Evolutionary conservation across 1,284 basidiomycete genomes (phyloP).

Genomic region (Clitocybe nebularis): DNA sequence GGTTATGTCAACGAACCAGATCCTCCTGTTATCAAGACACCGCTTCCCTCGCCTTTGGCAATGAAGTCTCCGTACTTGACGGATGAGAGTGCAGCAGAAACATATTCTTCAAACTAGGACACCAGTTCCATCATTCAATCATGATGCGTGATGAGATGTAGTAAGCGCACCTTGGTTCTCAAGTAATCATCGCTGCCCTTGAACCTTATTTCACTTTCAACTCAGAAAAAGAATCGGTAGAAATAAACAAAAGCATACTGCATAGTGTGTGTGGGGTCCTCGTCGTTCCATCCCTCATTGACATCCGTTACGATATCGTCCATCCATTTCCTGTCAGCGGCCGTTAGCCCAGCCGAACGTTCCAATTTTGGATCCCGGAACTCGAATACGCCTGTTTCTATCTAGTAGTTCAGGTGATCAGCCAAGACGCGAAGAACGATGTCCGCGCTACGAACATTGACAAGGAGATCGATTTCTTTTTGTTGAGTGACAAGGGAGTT

Average conservation of each 20-base stretch:
- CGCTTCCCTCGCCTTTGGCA: slow-evolving; percentile 56
- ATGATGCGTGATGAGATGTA: neutral
- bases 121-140: neutral
- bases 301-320: slow-evolving; percentile 76
- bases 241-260: slow-evolving; percentile 43
- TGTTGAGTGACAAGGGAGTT: slow-evolving; percentile 96
- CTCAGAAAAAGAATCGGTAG: slow-evolving; percentile 8
- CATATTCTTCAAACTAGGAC: slow-evolving; percentile 78
- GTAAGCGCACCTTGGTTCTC: slow-evolving; percentile 65
- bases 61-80: slow-evolving; percentile 87
- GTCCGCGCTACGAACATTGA: slow-evolving; percentile 77
- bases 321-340: slow-evolving; percentile 97
- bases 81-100: slow-evolving; percentile 73
- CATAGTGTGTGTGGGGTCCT: slow-evolving; percentile 59
- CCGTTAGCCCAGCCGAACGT: slow-evolving; percentile 74
- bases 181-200: slow-evolving; percentile 93
- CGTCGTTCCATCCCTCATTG: slow-evolving; percentile 74
- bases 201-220: slow-evolving; percentile 48
- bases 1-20: slow-evolving; percentile 39
- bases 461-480: slow-evolving; percentile 86
- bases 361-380: slow-evolving; percentile 83
- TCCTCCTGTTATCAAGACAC: slow-evolving; percentile 62
- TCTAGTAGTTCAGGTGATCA: slow-evolving; percentile 39
- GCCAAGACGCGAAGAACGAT: neutral
- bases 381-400: slow-evolving; percentile 81